Base-by-base conservation (phyloP, 805 yeast genomes). In the Phaffomyces thermotolerans region DNA sequence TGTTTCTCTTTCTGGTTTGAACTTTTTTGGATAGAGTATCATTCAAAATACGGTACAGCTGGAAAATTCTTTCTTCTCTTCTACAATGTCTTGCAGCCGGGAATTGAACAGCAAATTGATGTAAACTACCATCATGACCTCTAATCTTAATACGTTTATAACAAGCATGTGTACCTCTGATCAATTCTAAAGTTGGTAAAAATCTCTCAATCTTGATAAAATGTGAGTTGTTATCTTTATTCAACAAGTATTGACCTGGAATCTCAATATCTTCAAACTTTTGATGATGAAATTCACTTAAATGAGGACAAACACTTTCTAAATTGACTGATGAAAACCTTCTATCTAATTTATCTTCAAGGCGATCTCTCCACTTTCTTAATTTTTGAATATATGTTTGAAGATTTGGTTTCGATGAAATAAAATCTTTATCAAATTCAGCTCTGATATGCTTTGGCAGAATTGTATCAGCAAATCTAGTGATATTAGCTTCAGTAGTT, bases 11-110 rank as follows among this genome's bases (percentile, higher is more conserved):
- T 52, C 96, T 80, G 4, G 95, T 78, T 64, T 95, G 96, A 29
- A 87, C 95, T 56, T 85, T 84, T 53, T 83, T 79, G 1, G 81
- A 69, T 43, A 95, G 66, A 2, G 85, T 80, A 49, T 85, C 87
- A 60, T 89, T 90, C 67, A 95, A 80, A 38, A 93, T 78, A 51
- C 96, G 76, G 72, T 89, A 90, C 50, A 93, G 66, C 62, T 93
- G 99, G 72, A 88, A 84, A 45, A 93, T 81, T 42, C 96, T 76
- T 59, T 93, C 99, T 60, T 93, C 99, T 42, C 99, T 79, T 59
- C 99, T 83, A 54, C 96, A 87, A 57, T 91, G 96, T 53, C 99
- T 80, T 12, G 96, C 96, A 14, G 98, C 95, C 7, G 99, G 99
- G 63, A 85, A 89, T 67, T 93, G 99, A 18, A 93, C 95, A 1